Percentiles rank a stretch among this genome's conserved stretches.
Conservation (phyloP, 202 grass and related monocot species). For the Musa balbisiana region DNA sequence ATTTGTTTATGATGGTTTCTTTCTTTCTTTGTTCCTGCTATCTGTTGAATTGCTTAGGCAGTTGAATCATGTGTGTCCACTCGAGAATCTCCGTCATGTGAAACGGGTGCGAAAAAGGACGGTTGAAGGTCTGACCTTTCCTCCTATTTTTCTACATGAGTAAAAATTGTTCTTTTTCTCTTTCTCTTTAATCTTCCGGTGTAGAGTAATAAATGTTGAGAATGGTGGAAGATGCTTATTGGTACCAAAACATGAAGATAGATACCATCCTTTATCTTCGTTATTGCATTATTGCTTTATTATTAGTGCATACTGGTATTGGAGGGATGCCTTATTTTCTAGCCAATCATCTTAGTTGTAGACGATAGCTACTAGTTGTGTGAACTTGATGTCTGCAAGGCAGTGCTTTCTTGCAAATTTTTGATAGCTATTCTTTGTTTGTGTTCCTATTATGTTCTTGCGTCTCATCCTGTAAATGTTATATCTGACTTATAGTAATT, state of each 20-base stretch:
- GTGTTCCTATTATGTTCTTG: not conserved
- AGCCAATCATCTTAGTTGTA: not conserved
- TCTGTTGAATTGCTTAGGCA: constrained; percentile 40
- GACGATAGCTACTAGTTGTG: not conserved
- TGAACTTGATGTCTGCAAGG: not conserved
- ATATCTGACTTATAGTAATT: too few species aligned
- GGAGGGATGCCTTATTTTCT: not conserved
- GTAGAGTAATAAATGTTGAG: not conserved
- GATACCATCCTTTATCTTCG: not conserved
- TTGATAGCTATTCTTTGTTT: not conserved
- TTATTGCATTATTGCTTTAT: not conserved
- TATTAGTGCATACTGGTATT: not conserved
- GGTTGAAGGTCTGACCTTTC: not conserved
- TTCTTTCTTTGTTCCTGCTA: not conserved
- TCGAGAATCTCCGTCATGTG: constrained; percentile 79
- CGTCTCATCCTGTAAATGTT: not conserved
- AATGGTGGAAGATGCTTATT: not conserved
- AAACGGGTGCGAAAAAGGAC: constrained; percentile 51
- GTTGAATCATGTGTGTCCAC: constrained; percentile 61
- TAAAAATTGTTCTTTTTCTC: not conserved
- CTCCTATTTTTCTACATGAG: not conserved
- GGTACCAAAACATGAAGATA: not conserved
- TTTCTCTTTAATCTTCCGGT: not conserved
- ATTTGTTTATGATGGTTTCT: not conserved
- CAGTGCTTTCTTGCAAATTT: not conserved